Percentiles rank a stretch among this genome's conserved stretches.
Evolutionary conservation across 1,284 basidiomycete species (phyloP).

Genomic region (Papiliotrema laurentii): DNA sequence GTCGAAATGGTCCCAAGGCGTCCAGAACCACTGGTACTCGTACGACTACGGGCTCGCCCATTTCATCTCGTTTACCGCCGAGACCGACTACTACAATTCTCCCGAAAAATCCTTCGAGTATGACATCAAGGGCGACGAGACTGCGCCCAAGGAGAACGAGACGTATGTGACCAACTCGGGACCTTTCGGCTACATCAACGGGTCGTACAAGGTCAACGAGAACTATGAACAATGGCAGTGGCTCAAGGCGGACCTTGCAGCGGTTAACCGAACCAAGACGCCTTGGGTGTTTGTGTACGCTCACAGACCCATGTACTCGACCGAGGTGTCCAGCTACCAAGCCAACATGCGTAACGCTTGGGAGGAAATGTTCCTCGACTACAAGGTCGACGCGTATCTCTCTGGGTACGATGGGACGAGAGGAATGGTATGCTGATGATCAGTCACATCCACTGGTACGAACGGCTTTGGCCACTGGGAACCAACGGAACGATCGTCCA

Average conservation of each 20-base stretch:
- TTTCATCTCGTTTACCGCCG: conserved; percentile 22
- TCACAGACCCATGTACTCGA: conserved; percentile 34
- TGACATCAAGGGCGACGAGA: conserved; percentile 22
- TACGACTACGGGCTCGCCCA: conserved; percentile 25
- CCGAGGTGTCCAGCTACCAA: conserved; percentile 26
- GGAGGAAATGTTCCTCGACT: conserved; percentile 39
- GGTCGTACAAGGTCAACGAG: conserved; percentile 14
- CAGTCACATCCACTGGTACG: conserved; percentile 46
- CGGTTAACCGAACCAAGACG: conserved; percentile 39
- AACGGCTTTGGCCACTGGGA: conserved; percentile 38
- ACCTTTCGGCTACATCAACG: conserved; percentile 21
- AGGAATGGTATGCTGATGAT: conserved; percentile 22
- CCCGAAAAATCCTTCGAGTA: conserved; percentile 24
- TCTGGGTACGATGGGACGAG: conserved; percentile 31
- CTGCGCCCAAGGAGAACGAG: conserved; percentile 5
- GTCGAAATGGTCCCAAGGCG: conserved; percentile 11
- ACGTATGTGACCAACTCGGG: conserved; percentile 14
- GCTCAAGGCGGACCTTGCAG: conserved; percentile 28
- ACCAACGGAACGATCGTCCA: conserved; percentile 28
- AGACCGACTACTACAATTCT: conserved; percentile 21
- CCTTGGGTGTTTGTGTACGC: conserved; percentile 43
- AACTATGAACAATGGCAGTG: conserved; percentile 25
- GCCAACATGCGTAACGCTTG: conserved; percentile 37
- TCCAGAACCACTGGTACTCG: conserved; percentile 33
- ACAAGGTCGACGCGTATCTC: conserved; percentile 41